These are phyloP conservation scores for Ophiocordyceps sinensis DNA, from an alignment of 2,329 filamentous ascomycete species.

Conservation along the genomic window DNA sequence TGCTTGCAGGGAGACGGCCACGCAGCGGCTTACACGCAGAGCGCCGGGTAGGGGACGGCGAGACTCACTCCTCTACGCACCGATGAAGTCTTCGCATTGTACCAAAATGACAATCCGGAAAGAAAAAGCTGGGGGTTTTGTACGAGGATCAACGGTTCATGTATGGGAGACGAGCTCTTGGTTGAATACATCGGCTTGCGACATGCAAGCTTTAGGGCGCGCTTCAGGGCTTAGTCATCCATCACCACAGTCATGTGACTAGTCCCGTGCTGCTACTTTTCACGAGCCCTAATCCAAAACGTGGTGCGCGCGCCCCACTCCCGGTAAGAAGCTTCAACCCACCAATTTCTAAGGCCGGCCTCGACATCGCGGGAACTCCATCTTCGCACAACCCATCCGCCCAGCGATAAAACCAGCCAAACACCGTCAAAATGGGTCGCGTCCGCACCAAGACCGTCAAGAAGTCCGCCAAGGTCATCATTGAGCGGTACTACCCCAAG, in stretches of 20 bases:
- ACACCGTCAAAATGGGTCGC: slow-evolving; percentile 53
- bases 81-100: too few species aligned
- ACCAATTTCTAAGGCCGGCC: neutral
- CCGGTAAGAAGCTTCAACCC: neutral
- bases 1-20: neutral
- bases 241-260: too few species aligned
- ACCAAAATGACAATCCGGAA: too few species aligned
- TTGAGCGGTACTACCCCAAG: slow-evolving; percentile 96
- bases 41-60: too few species aligned
- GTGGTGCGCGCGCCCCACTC: neutral
- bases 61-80: too few species aligned
- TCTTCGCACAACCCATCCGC: neutral
- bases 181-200: too few species aligned
- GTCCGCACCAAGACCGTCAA: slow-evolving; percentile 58
- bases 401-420: slow-evolving; percentile 15
- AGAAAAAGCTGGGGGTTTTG: too few species aligned
- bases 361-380: neutral
- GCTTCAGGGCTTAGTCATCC: too few species aligned
- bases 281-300: neutral
- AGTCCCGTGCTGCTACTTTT: neutral
- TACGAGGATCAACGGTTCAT: too few species aligned
- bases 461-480: slow-evolving; percentile 96
- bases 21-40: too few species aligned
- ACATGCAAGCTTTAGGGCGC: too few species aligned
- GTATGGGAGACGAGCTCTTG: too few species aligned